These are phyloP conservation scores for Terfezia claveryi DNA, from an alignment of 495 filamentous ascomycete genomes.

Conservation along the genomic window DNA sequence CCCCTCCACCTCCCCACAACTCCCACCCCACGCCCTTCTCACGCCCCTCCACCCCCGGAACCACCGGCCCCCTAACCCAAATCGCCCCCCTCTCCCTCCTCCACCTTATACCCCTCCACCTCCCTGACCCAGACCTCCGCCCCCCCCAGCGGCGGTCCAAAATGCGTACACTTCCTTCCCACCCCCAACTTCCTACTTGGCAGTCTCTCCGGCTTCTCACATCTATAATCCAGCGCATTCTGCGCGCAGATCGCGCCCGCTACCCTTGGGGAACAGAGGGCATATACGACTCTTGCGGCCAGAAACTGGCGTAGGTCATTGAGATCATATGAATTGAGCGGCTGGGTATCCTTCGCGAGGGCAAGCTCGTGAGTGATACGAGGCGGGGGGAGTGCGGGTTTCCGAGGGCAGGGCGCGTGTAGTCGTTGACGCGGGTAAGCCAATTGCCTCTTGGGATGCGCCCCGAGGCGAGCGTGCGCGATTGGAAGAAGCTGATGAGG, in stretches of 20 bases:
- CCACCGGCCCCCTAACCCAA: slow-evolving; percentile 41
- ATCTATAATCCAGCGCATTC: slow-evolving; percentile 67
- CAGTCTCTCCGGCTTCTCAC: slow-evolving; percentile 20
- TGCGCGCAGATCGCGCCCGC: slow-evolving; percentile 74
- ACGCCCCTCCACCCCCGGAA: slow-evolving; percentile 28
- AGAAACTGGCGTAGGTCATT: slow-evolving; percentile 64
- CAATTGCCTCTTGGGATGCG: slow-evolving; percentile 46
- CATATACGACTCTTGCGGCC: slow-evolving; percentile 62
- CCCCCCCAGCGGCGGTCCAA: slow-evolving; percentile 59
- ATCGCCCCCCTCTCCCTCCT: slow-evolving; percentile 33
- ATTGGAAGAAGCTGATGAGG: slow-evolving; percentile 46
- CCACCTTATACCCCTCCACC: slow-evolving; percentile 34
- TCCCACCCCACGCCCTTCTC: slow-evolving; percentile 33
- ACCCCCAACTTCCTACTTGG: slow-evolving; percentile 15
- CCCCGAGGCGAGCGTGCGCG: slow-evolving; percentile 43
- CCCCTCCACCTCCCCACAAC: slow-evolving; percentile 27
- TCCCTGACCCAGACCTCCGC: slow-evolving; percentile 54
- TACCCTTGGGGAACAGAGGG: slow-evolving; percentile 55
- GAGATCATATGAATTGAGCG: slow-evolving; percentile 41
- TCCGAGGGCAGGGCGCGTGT: slow-evolving; percentile 37
- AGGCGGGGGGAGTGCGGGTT: slow-evolving; percentile 49
- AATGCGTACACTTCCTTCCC: slow-evolving; percentile 37
- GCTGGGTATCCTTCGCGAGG: slow-evolving; percentile 26
- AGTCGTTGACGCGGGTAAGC: slow-evolving; percentile 39
- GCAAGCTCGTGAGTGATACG: slow-evolving; percentile 40